Percentiles rank a stretch among this genome's conserved stretches.
Evolutionary conservation across 2,329 filamentous ascomycete genomes (phyloP).

Genomic region (Hortaea sp.): DNA sequence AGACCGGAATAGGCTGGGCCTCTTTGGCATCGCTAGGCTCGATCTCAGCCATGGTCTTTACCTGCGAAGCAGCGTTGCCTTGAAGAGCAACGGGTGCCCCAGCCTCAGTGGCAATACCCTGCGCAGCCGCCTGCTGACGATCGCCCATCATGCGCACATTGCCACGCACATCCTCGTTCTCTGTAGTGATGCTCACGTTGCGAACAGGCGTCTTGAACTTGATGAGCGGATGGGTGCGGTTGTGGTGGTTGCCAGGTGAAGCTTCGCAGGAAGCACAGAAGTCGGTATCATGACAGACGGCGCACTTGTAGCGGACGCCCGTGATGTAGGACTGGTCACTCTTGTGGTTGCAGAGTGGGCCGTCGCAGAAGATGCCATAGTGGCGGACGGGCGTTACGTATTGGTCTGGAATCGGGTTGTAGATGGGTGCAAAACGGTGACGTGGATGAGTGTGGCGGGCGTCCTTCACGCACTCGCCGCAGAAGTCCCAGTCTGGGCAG

Average conservation of each 20-base stretch:
- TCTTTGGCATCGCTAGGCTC: constrained; percentile 42
- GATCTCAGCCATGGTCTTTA: constrained; percentile 65
- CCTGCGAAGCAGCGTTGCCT: constrained; percentile 46
- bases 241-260: constrained; percentile 72
- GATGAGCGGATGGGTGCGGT: constrained; percentile 91
- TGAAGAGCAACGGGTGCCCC: constrained; percentile 6
- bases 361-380: constrained; percentile 86
- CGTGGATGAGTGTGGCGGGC: constrained; percentile 62
- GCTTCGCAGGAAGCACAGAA: constrained; percentile 94
- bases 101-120: constrained; percentile 9
- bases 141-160: constrained; percentile 67
- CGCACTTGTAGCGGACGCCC: constrained; percentile 91
- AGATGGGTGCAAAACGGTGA: constrained; percentile 84
- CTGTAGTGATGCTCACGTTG: constrained; percentile 75
- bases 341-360: constrained; percentile 66
- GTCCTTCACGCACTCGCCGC: constrained; percentile 60
- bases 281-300: constrained; percentile 87
- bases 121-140: constrained; percentile 18
- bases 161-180: constrained; percentile 64
- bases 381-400: constrained; percentile 47
- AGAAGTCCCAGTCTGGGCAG: constrained; percentile 98
- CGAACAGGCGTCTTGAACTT: constrained; percentile 93
- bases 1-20: constrained; percentile 12
- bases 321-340: constrained; percentile 53
- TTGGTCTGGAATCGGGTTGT: constrained; percentile 54